phyloP scores from a whole-genome alignment of 139 green algal species.

The Gonium pectorale region DNA sequence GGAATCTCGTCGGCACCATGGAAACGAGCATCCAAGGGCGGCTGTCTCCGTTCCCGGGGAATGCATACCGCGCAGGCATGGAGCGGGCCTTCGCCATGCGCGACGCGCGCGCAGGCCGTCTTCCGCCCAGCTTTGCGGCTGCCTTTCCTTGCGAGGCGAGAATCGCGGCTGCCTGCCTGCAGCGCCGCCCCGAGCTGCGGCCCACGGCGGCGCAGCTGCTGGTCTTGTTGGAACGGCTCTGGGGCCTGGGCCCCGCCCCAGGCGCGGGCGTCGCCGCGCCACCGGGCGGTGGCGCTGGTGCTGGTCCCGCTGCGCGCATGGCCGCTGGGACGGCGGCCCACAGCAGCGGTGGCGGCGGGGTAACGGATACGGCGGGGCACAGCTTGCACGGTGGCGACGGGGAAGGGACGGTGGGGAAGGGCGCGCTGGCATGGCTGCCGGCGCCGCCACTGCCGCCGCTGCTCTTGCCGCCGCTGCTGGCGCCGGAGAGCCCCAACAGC shows the following conservation, averaged over 20 bases:
- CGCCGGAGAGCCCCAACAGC: too few relatives aligned
- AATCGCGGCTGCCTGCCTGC: constrained; percentile 17
- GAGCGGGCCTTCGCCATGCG: constrained; percentile 56
- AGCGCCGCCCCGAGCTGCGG: neutral
- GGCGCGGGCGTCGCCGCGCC: neutral
- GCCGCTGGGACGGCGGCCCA: too few relatives aligned
- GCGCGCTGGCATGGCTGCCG: too few relatives aligned
- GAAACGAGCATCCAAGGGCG: too few relatives aligned
- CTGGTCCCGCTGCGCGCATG: neutral
- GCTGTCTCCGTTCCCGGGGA: too few relatives aligned
- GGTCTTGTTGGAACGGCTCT: constrained; percentile 18
- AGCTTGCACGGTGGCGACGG: too few relatives aligned
- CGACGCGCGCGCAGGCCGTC: constrained; percentile 33
- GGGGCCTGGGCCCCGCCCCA: neutral
- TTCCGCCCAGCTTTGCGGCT: constrained; percentile 28
- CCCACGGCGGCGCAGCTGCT: constrained; percentile 39
- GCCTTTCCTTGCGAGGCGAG: constrained; percentile 19
- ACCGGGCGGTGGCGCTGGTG: neutral
- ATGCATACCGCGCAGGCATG: constrained; percentile 55
- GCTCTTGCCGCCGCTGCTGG: too few relatives aligned
- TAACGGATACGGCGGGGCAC: too few relatives aligned
- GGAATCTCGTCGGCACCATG: too few relatives aligned
- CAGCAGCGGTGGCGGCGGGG: too few relatives aligned
- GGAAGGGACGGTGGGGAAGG: too few relatives aligned
- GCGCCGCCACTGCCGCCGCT: too few relatives aligned